These are phyloP conservation scores for Salix dunnii DNA, from an alignment of 345 rosid species.

Conservation along the genomic window DNA sequence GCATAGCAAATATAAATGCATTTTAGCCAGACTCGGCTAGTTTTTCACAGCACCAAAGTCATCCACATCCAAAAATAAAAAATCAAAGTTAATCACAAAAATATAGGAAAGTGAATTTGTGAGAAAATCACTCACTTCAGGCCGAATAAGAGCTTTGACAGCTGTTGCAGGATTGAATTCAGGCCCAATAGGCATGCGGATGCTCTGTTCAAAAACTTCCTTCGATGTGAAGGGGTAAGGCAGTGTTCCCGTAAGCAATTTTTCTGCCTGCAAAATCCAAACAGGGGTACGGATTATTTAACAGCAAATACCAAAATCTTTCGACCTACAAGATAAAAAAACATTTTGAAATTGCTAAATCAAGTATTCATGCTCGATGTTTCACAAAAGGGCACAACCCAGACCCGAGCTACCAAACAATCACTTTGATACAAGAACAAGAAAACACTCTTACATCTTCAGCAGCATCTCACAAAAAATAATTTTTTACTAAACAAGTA, in stretches of 20 bases:
- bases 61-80: background rate
- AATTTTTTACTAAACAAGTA: background rate
- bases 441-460: background rate
- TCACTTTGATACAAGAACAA: background rate
- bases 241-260: slow-evolving; percentile 59
- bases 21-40: background rate
- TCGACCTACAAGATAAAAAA: background rate
- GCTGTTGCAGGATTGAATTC: slow-evolving; percentile 79
- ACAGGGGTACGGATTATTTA: background rate
- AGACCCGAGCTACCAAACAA: background rate
- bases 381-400: background rate
- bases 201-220: slow-evolving; percentile 76
- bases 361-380: background rate
- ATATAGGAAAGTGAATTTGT: background rate
- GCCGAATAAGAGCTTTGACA: slow-evolving; percentile 65
- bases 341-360: background rate
- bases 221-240: slow-evolving; percentile 81
- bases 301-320: background rate
- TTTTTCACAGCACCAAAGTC: background rate
- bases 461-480: background rate
- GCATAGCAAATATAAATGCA: background rate
- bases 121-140: slow-evolving; percentile 50
- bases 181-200: slow-evolving; percentile 91
- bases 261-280: slow-evolving; percentile 61
- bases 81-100: background rate